phyloP scores from a whole-genome alignment of 805 yeast genomes.

The Metschnikowia santaceciliae region DNA sequence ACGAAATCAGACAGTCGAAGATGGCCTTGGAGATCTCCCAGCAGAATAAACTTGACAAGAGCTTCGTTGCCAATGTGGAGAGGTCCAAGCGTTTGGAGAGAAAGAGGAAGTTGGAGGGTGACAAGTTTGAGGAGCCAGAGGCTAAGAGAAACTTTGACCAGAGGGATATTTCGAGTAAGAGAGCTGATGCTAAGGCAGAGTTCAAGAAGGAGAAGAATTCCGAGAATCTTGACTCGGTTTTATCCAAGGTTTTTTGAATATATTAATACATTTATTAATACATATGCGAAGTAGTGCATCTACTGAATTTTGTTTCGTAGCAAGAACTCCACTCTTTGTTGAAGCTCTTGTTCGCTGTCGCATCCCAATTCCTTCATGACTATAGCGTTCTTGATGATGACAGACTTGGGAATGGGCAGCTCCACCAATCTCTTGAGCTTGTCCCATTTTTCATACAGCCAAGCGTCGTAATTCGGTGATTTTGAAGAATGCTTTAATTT shows the following conservation, averaged over 20 bases:
- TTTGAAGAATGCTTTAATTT: constrained; percentile 11
- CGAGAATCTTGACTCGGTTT: constrained; percentile 43
- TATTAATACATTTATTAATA: constrained; percentile 1
- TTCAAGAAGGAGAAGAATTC: constrained; percentile 41
- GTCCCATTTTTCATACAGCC: constrained; percentile 33
- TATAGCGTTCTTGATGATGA: constrained; percentile 26
- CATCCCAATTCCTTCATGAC: constrained; percentile 28
- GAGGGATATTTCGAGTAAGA: constrained; percentile 57
- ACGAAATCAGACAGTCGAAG: constrained; percentile 83
- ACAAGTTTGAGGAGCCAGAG: constrained; percentile 16
- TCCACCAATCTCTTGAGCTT: constrained; percentile 27
- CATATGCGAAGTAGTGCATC: not conserved
- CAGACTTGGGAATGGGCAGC: constrained; percentile 26
- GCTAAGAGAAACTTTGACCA: constrained; percentile 60
- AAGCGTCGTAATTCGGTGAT: constrained; percentile 9
- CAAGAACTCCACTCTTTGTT: constrained; percentile 23
- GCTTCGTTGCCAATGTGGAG: constrained; percentile 80
- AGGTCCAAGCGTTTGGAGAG: constrained; percentile 71
- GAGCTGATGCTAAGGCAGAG: constrained; percentile 56
- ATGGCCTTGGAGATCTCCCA: constrained; percentile 85
- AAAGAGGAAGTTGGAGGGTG: constrained; percentile 33
- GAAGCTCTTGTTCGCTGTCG: constrained; percentile 25
- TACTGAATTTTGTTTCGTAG: not conserved
- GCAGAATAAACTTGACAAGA: constrained; percentile 81
- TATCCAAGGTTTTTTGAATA: constrained; percentile 49